Evolutionary conservation across 2,329 filamentous ascomycete genomes (phyloP).

Genomic region (Verticillium isaacii): DNA sequence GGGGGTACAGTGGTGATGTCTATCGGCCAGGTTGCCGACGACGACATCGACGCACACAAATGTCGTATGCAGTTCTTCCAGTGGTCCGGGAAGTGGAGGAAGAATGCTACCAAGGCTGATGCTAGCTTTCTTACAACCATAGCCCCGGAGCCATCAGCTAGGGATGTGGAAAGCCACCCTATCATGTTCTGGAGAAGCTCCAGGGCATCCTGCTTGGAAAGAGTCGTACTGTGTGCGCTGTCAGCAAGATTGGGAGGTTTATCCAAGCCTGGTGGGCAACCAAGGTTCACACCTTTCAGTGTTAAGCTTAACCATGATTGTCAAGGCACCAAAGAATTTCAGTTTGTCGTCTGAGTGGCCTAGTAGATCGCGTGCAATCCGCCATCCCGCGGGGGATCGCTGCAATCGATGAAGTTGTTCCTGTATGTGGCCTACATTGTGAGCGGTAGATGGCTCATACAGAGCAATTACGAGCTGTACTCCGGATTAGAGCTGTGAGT

Average conservation of each 20-base stretch:
- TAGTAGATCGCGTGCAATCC: slow-evolving; percentile 73
- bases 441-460: slow-evolving; percentile 46
- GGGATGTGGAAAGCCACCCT: slow-evolving; percentile 54
- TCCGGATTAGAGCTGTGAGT: background rate
- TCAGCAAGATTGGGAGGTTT: background rate
- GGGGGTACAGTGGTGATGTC: slow-evolving; percentile 36
- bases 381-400: slow-evolving; percentile 77
- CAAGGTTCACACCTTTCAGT: slow-evolving; percentile 62
- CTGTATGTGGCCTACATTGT: slow-evolving; percentile 52
- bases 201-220: slow-evolving; percentile 53
- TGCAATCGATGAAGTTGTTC: slow-evolving; percentile 75
- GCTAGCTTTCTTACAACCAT: slow-evolving; percentile 71
- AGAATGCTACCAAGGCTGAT: slow-evolving; percentile 72
- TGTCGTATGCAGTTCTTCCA: slow-evolving; percentile 65
- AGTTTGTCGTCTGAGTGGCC: slow-evolving; percentile 66
- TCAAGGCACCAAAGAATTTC: slow-evolving; percentile 88
- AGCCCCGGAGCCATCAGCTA: slow-evolving; percentile 45
- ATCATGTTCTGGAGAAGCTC: slow-evolving; percentile 58
- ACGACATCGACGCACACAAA: slow-evolving; percentile 20
- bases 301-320: slow-evolving; percentile 91
- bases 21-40: background rate
- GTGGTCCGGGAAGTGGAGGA: slow-evolving; percentile 61
- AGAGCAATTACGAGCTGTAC: slow-evolving; percentile 44
- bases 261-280: background rate
- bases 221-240: slow-evolving; percentile 30